Conservation (phyloP, 495 filamentous ascomycete genomes). For the Penicillium roqueforti region DNA sequence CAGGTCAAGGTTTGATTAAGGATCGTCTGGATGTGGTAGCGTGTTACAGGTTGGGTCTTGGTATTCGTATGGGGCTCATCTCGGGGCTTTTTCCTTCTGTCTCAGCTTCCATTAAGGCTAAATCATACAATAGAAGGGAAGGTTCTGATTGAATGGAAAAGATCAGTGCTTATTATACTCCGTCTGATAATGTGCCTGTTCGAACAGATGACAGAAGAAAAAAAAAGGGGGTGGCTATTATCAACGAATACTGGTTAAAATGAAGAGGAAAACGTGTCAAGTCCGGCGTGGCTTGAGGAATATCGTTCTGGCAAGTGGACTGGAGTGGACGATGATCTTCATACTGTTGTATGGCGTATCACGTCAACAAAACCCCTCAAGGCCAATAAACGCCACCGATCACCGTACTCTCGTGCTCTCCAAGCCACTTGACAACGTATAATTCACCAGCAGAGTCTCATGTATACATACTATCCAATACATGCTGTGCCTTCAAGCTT, state of each 20-base stretch:
- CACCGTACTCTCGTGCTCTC: neutral
- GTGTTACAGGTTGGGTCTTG: constrained; percentile 33
- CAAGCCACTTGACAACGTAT: neutral
- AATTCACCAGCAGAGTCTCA: no score
- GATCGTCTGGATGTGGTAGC: constrained; percentile 37
- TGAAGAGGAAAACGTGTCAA: constrained; percentile 12
- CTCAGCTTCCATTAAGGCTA: constrained; percentile 1
- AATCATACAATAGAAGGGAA: neutral
- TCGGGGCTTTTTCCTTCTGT: constrained; percentile 23
- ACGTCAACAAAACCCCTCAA: constrained; percentile 12
- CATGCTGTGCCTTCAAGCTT: neutral
- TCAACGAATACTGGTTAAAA: neutral
- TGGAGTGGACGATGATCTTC: constrained; percentile 10
- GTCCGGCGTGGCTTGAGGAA: constrained; percentile 9
- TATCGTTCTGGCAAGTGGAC: neutral
- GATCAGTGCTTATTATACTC: neutral
- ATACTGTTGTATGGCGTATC: neutral
- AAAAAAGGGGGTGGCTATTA: constrained; percentile 13
- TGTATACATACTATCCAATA: no score
- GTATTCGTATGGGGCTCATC: constrained; percentile 25
- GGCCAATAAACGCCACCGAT: constrained; percentile 9
- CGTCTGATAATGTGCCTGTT: neutral
- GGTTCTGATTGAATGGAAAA: neutral
- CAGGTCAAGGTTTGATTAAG: constrained; percentile 46
- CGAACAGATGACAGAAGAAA: neutral